Base-by-base conservation (phyloP, 495 filamentous ascomycete species). In the Talaromyces liani region DNA sequence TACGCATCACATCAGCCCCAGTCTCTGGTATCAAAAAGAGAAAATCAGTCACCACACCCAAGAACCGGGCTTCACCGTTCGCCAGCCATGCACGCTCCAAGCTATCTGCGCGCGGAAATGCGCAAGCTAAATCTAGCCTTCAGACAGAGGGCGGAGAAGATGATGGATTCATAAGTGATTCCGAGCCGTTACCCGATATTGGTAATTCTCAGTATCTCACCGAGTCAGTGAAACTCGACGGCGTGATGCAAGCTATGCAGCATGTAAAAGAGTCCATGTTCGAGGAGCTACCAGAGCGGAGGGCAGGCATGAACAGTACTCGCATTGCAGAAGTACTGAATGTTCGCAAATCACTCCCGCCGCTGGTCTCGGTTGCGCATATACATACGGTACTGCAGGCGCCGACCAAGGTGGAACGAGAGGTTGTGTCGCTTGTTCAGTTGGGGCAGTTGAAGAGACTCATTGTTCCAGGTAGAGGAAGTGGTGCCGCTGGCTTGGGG, bases 241-340 rank as follows among this genome's bases (percentile, higher is more conserved):
- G 88, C 77, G 87, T 92, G 6, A 71, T 83, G 9, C 82, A 87
- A 53, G 84, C 88, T 8, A 81, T 93, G 25, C 68, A 76, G 39
- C 84, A 89, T 68, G 85, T 88, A 20, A 80, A 78, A 25, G 69
- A 68, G 5, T 81, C 73, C 65, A 92, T 90, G 84, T 96, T 92
- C 71, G 81, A 84, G 53, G 78, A 81, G 7, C 74, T 94, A 3
- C 90, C 91, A 6, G 76, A 83, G 22, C 70, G 70, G 25, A 78
- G 79, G 6, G 77, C 85, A 1, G 91, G 90, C 10, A 91, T 94
- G 87, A 88, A 87, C 68, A 89, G 87, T 41, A 85, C 80, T 1
- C 83, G 87, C 14, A 88, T 90, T 27, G 82, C 88, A 10, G 83
- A 91, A 66, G 79, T 90, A 2, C 78, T 93, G 55, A 88, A 88